phyloP scores from a whole-genome alignment of 371 early-diverging fungal species.

The Batkoa obscura region DNA sequence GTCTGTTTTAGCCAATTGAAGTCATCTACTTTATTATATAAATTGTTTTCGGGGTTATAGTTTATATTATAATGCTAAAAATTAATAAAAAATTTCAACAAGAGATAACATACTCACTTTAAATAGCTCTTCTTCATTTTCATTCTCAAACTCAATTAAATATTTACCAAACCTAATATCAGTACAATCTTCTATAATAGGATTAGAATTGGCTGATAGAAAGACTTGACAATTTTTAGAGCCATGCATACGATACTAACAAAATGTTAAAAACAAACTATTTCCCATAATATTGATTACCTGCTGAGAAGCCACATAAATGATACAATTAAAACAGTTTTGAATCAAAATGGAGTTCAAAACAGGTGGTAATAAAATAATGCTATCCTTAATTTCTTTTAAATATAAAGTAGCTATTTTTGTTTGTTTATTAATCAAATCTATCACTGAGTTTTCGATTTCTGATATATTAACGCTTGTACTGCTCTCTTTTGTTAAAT shows the following conservation, averaged over 20 bases:
- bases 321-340: neutral
- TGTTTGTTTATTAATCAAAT: no score
- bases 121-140: neutral
- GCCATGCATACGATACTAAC: neutral
- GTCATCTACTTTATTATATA: neutral
- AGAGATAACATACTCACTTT: neutral
- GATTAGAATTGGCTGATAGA: neutral
- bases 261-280: no score
- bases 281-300: neutral
- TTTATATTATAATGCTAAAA: no score
- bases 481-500: no score
- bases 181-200: neutral
- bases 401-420: neutral
- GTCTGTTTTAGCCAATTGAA: conserved; percentile 3
- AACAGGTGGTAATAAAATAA: neutral
- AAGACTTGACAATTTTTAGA: neutral
- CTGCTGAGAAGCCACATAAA: conserved; percentile 1
- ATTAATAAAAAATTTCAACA: no score
- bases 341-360: neutral
- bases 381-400: neutral
- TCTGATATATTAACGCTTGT: no score
- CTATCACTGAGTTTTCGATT: no score
- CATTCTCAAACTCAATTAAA: neutral
- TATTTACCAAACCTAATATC: neutral
- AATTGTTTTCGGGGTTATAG: no score